A percentile compares a stretch with the other conserved stretches of the same genome.
Conservation (phyloP, 257 asterid genomes). For the Scutellaria baicalensis region DNA sequence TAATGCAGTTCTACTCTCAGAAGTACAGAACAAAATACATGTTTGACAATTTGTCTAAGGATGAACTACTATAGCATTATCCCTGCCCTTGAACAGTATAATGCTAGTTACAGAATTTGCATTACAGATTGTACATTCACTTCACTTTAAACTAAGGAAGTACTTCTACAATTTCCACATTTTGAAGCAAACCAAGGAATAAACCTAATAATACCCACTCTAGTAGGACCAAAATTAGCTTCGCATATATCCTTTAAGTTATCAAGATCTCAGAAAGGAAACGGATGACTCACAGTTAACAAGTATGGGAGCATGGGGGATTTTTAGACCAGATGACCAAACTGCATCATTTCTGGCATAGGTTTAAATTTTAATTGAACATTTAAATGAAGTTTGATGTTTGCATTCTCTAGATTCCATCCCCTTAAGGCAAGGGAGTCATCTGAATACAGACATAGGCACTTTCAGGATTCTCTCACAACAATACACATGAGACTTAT, state of each 20-base stretch:
- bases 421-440: not conserved
- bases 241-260: not conserved
- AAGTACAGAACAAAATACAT: not conserved
- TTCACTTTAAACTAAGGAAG: too few species aligned
- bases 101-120: not conserved
- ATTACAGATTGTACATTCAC: not conserved
- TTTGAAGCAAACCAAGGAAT: not conserved
- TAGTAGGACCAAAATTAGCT: not conserved
- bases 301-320: not conserved
- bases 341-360: not conserved
- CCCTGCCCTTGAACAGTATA: not conserved
- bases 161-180: not conserved
- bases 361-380: not conserved
- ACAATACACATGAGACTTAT: not conserved
- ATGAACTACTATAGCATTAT: not conserved
- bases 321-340: not conserved
- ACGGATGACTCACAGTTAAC: not conserved
- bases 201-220: not conserved
- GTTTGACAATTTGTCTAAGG: not conserved
- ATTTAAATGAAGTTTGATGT: not conserved
- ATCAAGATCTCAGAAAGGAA: not conserved
- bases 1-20: not conserved
- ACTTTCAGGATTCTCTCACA: not conserved
- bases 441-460: not conserved
- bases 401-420: not conserved